Conservation (phyloP, 352 stramenopile species). For the Nothophytophthora sp. region DNA sequence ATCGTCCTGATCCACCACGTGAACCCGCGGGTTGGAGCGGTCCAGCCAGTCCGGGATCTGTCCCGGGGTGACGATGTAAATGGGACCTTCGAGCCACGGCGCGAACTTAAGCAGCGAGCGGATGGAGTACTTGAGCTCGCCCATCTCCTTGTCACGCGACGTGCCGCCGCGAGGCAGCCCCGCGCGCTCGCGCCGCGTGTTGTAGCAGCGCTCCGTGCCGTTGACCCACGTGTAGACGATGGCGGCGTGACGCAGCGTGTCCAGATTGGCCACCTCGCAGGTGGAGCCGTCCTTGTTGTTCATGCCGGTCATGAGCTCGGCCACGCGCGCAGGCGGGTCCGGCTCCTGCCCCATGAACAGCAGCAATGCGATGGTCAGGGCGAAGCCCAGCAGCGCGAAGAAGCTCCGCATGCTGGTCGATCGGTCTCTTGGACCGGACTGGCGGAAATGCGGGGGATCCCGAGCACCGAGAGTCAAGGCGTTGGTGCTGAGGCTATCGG, state of each 20-base stretch:
- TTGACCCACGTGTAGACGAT: conserved; percentile 91
- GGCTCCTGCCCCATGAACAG: conserved; percentile 49
- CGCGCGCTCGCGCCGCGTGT: conserved; percentile 48
- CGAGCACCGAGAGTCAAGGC: too few relatives aligned
- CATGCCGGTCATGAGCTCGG: conserved; percentile 42
- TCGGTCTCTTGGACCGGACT: not conserved
- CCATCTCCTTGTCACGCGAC: conserved; percentile 83
- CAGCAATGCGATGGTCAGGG: conserved; percentile 41
- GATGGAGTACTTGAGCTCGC: conserved; percentile 87
- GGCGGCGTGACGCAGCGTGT: conserved; percentile 54
- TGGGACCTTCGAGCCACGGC: conserved; percentile 76
- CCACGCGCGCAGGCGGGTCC: conserved; percentile 47
- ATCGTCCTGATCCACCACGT: conserved; percentile 78
- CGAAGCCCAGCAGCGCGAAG: conserved; percentile 48
- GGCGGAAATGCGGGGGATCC: conserved; percentile 1
- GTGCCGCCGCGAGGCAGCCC: conserved; percentile 60
- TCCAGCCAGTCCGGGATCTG: conserved; percentile 87
- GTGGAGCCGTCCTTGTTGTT: conserved; percentile 29
- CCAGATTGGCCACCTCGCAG: conserved; percentile 74
- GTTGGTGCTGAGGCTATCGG: too few relatives aligned
- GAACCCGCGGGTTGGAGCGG: conserved; percentile 62
- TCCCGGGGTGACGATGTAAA: conserved; percentile 83
- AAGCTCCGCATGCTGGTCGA: conserved; percentile 46
- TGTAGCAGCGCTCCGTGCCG: conserved; percentile 80
- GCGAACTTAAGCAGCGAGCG: conserved; percentile 80